Percentiles rank a stretch among this genome's conserved stretches.
These are phyloP conservation scores for Salvia rosmarinus DNA, from an alignment of 257 asterid genomes.

Conservation along the genomic window DNA sequence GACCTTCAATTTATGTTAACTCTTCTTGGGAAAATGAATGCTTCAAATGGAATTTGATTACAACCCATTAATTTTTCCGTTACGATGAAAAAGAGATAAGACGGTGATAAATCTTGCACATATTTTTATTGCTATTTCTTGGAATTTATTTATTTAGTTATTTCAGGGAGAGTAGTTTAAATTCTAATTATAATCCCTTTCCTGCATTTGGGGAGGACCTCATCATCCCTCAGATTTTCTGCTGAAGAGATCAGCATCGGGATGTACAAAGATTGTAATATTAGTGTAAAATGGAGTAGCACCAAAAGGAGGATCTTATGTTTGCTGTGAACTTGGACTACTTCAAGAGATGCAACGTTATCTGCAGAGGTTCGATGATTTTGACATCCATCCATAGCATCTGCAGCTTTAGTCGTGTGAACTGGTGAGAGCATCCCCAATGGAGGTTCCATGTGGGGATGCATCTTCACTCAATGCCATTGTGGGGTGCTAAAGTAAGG, in stretches of 20 bases:
- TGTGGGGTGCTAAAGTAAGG: no score
- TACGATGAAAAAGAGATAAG: background rate
- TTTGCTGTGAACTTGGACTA: background rate
- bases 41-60: slow-evolving; percentile 12
- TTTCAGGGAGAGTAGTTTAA: background rate
- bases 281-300: background rate
- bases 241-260: background rate
- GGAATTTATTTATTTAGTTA: background rate
- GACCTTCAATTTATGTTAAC: background rate
- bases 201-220: slow-evolving; percentile 19
- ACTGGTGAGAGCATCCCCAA: no score
- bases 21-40: background rate
- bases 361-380: background rate
- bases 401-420: background rate
- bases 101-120: background rate
- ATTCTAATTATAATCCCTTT: background rate
- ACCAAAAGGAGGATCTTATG: background rate
- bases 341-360: background rate
- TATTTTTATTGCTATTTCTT: background rate
- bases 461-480: no score
- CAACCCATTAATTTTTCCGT: background rate
- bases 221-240: background rate
- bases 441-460: no score
- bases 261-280: background rate
- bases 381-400: background rate